phyloP scores from a whole-genome alignment of 2,329 filamentous ascomycete species.

The Aschersonia sp. region DNA sequence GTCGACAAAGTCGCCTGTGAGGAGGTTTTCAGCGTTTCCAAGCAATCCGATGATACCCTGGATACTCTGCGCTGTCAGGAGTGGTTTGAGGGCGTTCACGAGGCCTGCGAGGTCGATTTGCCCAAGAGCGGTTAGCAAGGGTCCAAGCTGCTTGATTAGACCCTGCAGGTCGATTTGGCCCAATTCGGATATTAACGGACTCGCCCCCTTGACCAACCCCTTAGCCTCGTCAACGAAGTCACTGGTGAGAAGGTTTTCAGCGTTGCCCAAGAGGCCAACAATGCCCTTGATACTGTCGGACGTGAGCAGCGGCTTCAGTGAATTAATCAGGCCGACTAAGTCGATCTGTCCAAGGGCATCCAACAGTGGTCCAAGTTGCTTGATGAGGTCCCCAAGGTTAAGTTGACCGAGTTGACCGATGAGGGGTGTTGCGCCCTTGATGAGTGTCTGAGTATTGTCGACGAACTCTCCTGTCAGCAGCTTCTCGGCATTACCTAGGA shows the following conservation, averaged over 20 bases:
- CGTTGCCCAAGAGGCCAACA: slow-evolving; percentile 15
- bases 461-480: slow-evolving; percentile 18
- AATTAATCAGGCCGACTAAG: slow-evolving; percentile 13
- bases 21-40: slow-evolving; percentile 13
- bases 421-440: slow-evolving; percentile 16
- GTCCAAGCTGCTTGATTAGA: slow-evolving; percentile 12
- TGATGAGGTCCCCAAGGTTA: slow-evolving; percentile 12
- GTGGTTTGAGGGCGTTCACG: slow-evolving; percentile 11
- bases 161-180: slow-evolving; percentile 11
- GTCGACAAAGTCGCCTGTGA: slow-evolving; percentile 14
- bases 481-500: slow-evolving; percentile 17
- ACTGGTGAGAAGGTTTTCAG: slow-evolving; percentile 12
- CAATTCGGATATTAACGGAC: slow-evolving; percentile 10
- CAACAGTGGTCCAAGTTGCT: slow-evolving; percentile 15
- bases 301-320: slow-evolving; percentile 13
- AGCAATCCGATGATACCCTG: slow-evolving; percentile 17
- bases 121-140: slow-evolving; percentile 15
- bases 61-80: slow-evolving; percentile 13
- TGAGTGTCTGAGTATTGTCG: slow-evolving; percentile 15
- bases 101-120: slow-evolving; percentile 18
- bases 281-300: slow-evolving; percentile 15
- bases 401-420: slow-evolving; percentile 10
- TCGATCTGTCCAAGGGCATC: slow-evolving; percentile 16
- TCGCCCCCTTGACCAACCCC: slow-evolving; percentile 13
- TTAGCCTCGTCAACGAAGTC: slow-evolving; percentile 15